Evolutionary conservation across 2,329 filamentous ascomycete genomes (phyloP).

Genomic region (Phyllachora maydis): DNA sequence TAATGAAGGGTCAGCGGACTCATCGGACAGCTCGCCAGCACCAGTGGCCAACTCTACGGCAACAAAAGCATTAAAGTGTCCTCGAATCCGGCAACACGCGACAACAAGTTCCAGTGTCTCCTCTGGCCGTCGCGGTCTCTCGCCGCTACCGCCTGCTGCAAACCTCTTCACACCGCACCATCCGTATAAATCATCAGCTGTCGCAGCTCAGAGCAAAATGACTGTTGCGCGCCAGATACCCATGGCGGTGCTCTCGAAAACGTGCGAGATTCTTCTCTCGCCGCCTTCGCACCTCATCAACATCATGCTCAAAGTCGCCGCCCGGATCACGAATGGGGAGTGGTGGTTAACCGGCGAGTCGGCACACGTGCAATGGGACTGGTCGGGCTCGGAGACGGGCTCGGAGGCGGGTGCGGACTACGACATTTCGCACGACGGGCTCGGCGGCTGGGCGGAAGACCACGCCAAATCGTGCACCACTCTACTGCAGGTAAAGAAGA

Average conservation of each 20-base stretch:
- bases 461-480: conserved; percentile 20
- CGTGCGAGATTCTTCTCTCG: conserved; percentile 53
- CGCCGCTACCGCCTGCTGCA: conserved; percentile 46
- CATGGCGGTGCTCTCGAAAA: conserved; percentile 52
- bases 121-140: conserved; percentile 32
- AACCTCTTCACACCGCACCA: conserved; percentile 36
- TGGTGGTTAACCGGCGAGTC: conserved; percentile 38
- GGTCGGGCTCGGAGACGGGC: too few species aligned
- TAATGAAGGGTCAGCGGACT: too few species aligned
- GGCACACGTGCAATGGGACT: conserved; percentile 40
- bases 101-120: conserved; percentile 26
- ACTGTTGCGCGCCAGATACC: conserved; percentile 29
- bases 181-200: conserved; percentile 6
- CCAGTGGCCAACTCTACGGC: too few species aligned
- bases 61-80: too few species aligned
- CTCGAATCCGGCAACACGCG: conserved; percentile 28
- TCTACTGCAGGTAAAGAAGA: conserved; percentile 3
- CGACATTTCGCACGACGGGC: conserved; percentile 28
- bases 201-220: conserved; percentile 15
- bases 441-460: conserved; percentile 34
- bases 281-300: conserved; percentile 63
- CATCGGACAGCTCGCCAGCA: too few species aligned
- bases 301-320: conserved; percentile 65
- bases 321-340: conserved; percentile 45
- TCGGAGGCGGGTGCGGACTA: too few species aligned